A percentile compares a stretch with the other conserved stretches of the same genome.
Evolutionary conservation across 2,329 filamentous ascomycete genomes (phyloP).

Genomic region (Xylaria sp.): DNA sequence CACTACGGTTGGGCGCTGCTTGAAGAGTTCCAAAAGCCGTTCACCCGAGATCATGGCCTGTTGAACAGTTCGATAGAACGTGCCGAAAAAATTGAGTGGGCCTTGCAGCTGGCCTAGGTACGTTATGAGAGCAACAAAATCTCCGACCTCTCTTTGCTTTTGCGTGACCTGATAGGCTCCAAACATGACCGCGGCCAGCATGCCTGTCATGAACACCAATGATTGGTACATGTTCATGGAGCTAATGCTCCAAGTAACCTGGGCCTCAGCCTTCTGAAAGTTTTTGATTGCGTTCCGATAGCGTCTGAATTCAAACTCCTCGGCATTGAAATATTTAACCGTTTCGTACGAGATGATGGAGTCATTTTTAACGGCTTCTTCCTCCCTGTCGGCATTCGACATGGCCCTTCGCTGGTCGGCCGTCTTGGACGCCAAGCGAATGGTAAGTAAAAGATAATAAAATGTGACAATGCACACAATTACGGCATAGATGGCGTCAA

Average conservation of each 20-base stretch:
- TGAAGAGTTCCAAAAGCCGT: conserved; percentile 92
- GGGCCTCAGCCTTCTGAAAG: conserved; percentile 76
- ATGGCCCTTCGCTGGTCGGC: conserved; percentile 90
- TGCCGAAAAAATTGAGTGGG: conserved; percentile 86
- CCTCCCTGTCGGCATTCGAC: conserved; percentile 92
- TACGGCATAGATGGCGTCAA: conserved; percentile 88
- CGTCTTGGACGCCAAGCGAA: conserved; percentile 92
- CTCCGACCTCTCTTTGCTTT: conserved; percentile 67
- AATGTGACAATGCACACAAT: conserved; percentile 91
- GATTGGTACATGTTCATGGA: conserved; percentile 83
- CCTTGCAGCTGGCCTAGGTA: conserved; percentile 82
- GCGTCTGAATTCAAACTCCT: conserved; percentile 76
- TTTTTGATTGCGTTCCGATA: conserved; percentile 73
- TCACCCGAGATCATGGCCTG: conserved; percentile 98
- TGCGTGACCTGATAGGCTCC: conserved; percentile 78
- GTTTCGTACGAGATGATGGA: conserved; percentile 99
- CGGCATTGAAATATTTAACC: conserved; percentile 89
- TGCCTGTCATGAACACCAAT: conserved; percentile 77
- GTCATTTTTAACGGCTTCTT: conserved; percentile 98
- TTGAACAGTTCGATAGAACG: conserved; percentile 94
- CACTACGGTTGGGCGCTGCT: conserved; percentile 89
- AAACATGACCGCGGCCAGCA: conserved; percentile 73
- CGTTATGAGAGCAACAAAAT: conserved; percentile 75
- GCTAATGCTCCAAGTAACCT: conserved; percentile 77
- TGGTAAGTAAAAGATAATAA: conserved; percentile 94